Evolutionary conservation across 2,329 filamentous ascomycete species (phyloP).

Genomic region (Colletotrichum noveboracense): DNA sequence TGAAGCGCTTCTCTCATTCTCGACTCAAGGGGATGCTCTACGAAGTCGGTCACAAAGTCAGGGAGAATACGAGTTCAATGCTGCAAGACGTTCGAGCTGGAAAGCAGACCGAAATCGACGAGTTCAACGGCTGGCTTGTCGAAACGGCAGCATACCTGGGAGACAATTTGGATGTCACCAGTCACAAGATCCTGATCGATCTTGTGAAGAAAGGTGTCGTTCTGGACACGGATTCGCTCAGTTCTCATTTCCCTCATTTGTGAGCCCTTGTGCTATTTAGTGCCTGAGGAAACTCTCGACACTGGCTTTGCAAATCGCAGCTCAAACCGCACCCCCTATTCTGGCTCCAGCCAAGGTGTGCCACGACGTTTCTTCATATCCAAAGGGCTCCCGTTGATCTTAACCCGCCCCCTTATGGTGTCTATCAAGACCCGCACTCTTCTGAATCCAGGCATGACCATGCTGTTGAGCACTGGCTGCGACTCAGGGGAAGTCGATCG

Average conservation of each 20-base stretch:
- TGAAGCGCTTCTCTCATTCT: slow-evolving; percentile 47
- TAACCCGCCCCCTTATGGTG: background rate
- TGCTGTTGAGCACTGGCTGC: background rate
- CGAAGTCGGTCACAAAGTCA: slow-evolving; percentile 51
- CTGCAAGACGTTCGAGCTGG: slow-evolving; percentile 61
- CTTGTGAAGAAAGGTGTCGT: slow-evolving; percentile 43
- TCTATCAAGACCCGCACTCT: background rate
- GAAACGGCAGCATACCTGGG: slow-evolving; percentile 48
- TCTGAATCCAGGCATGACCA: background rate
- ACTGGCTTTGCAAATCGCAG: background rate
- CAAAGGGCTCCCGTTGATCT: background rate
- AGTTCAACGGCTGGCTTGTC: slow-evolving; percentile 66
- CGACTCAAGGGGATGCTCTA: slow-evolving; percentile 51
- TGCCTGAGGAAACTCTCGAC: background rate
- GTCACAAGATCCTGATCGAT: slow-evolving; percentile 45
- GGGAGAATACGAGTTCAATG: slow-evolving; percentile 65
- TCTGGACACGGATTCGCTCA: slow-evolving; percentile 40
- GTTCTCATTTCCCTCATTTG: slow-evolving; percentile 26
- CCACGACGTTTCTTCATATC: background rate
- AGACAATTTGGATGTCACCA: slow-evolving; percentile 35
- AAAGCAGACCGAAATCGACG: slow-evolving; percentile 58
- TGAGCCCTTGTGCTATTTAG: background rate
- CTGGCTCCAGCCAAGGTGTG: background rate
- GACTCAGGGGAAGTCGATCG: background rate
- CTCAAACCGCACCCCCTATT: background rate